Evolutionary conservation across 331 rosid species (phyloP), one percentile per base, ranked within the genome.

Genomic region (Malus hybrid): DNA sequence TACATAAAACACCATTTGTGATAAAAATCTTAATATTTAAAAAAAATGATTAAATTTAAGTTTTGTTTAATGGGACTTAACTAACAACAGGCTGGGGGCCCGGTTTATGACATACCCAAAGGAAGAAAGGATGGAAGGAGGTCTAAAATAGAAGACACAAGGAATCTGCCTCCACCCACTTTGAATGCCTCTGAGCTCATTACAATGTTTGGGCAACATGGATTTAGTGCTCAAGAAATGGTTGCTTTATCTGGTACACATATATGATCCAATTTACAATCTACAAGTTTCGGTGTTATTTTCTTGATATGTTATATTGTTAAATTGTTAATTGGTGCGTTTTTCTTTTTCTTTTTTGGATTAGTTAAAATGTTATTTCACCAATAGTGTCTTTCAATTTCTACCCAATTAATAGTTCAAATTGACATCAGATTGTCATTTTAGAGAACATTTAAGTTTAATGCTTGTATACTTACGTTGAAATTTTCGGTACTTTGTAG

Each of bases 121-220:
- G 98, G 97, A 75, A 86, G 98, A 22, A 91, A 83, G 71, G 97
- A 93, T 72, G 98, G 97, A 71, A 87, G n/a, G n/a, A 89, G 92
- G 79, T 91, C 97, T 2, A 85, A 66, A 84, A 88, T 91, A n/a
- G 83, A 87, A 77, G 98, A 93, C 55, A 93, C 98, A 15, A 50
- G 20, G 6, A 89, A 88, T 71, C 82, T 91, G 18, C 98, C 97
- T 3, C 3, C 86, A 0, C 96, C 97, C 7, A 63, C 71, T 58
- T 65, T 89, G 22, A 93, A 93, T 81, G 97, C 96, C 63, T 85
- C 97, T 70, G 64, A 89, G 46, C 96, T 93, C 70, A 79, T 93
- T 61, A 71, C 4, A 6, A 36, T 82, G 78, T 93, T 93, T 57
- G 86, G 85, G 3, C 82, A 80, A 62, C 97, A 78, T 76, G 98